A percentile compares a stretch with the other conserved stretches of the same genome.
Evolutionary conservation across 1,284 basidiomycete genomes (phyloP).

Genomic region (Xerocomus cyaneibrunnescens): DNA sequence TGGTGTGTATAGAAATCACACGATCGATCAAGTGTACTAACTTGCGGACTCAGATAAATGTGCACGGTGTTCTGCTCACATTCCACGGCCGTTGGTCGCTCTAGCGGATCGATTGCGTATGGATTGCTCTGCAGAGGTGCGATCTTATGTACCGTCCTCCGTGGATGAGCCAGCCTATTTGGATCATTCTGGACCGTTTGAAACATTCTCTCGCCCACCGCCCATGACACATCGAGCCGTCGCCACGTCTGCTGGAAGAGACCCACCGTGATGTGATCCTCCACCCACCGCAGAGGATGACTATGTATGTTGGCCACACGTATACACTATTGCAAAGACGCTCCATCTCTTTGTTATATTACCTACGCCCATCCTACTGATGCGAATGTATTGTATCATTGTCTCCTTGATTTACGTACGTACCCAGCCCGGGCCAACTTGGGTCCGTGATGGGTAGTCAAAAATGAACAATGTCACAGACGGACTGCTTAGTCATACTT

Average conservation of each 20-base stretch:
- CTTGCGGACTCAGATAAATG: constrained; percentile 21
- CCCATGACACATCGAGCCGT: constrained; percentile 17
- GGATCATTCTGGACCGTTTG: constrained; percentile 24
- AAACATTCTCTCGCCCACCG: constrained; percentile 39
- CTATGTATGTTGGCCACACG: constrained; percentile 1
- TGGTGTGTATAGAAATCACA: constrained; percentile 40
- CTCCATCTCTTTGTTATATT: constrained; percentile 19
- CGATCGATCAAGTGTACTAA: constrained; percentile 1
- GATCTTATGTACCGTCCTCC: constrained; percentile 37
- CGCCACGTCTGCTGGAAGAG: constrained; percentile 7
- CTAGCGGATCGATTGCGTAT: constrained; percentile 44
- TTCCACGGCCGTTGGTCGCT: constrained; percentile 34
- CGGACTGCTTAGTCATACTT: background rate
- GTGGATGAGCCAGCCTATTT: constrained; percentile 14
- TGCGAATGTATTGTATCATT: constrained; percentile 25
- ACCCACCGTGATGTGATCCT: constrained; percentile 12
- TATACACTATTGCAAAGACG: constrained; percentile 27
- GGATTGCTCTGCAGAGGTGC: constrained; percentile 52
- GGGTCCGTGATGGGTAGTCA: no score
- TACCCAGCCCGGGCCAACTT: background rate
- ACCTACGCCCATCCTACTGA: constrained; percentile 19
- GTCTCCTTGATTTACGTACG: background rate
- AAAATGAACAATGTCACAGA: no score
- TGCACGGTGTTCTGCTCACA: constrained; percentile 26
- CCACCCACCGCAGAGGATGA: background rate